phyloP scores from a whole-genome alignment of 2,329 filamentous ascomycete genomes.

The Ophiostoma pallidulum region DNA sequence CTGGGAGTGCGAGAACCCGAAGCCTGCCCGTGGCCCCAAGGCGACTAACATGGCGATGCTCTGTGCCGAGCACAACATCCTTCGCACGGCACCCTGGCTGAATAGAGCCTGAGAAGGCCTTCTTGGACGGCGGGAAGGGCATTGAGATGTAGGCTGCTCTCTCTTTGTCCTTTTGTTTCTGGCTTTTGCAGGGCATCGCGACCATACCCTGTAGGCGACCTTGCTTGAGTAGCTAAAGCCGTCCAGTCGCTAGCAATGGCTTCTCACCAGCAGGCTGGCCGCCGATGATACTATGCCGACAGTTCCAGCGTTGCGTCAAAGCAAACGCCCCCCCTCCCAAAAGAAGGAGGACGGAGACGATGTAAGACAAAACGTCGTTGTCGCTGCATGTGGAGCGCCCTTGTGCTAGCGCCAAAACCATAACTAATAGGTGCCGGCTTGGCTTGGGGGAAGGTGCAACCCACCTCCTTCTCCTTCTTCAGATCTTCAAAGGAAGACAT shows the following conservation, averaged over 20 bases:
- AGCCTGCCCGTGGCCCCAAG: background rate
- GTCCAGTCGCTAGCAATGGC: too few species aligned
- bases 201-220: too few species aligned
- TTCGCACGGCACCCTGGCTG: too few species aligned
- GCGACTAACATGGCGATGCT: background rate
- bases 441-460: background rate
- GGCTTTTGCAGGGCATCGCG: too few species aligned
- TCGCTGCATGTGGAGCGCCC: background rate
- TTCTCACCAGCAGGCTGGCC: too few species aligned
- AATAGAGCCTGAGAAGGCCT: background rate
- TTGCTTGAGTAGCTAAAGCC: background rate
- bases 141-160: background rate
- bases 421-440: conserved; percentile 9
- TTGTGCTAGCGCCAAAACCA: background rate
- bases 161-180: too few species aligned
- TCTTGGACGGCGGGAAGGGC: conserved; percentile 2
- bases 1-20: conserved; percentile 3
- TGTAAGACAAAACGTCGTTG: background rate
- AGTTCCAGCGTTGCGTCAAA: too few species aligned
- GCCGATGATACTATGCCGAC: too few species aligned
- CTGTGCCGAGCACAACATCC: background rate
- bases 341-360: too few species aligned
- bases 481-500: background rate
- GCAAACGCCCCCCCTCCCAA: too few species aligned
- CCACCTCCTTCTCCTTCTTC: background rate